phyloP scores from a whole-genome alignment of 257 asterid genomes.

The Avicennia marina region DNA sequence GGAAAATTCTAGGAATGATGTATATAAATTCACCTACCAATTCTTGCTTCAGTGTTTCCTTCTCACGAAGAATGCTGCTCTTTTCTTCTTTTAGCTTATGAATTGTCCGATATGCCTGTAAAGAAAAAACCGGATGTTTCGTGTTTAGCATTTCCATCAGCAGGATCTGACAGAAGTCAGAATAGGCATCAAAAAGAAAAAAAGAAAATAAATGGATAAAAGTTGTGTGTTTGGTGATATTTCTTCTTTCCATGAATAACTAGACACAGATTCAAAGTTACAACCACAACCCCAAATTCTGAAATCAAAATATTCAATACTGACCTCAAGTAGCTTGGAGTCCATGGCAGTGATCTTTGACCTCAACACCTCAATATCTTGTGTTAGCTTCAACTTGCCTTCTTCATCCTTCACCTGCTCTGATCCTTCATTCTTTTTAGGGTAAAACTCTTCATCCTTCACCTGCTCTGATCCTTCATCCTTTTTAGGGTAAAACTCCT shows the following conservation, averaged over 20 bases:
- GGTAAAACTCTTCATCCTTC: conserved; percentile 28
- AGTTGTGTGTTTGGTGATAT: no score
- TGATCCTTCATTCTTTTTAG: conserved; percentile 19
- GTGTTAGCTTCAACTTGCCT: conserved; percentile 29
- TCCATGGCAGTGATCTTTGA: conserved; percentile 48
- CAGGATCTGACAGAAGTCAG: no score
- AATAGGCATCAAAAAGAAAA: no score
- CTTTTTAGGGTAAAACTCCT: conserved; percentile 22
- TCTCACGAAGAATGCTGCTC: conserved; percentile 32
- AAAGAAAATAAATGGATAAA: no score
- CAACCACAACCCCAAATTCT: conserved; percentile 9
- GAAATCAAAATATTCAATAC: conserved; percentile 18
- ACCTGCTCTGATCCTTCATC: conserved; percentile 26
- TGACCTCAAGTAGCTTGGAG: conserved; percentile 62
- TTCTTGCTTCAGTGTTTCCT: conserved; percentile 46
- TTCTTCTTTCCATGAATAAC: no score
- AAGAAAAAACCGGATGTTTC: no score
- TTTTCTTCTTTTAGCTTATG: conserved; percentile 51
- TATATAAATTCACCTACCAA: conserved; percentile 39
- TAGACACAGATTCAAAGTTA: no score
- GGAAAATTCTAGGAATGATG: no score
- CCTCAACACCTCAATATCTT: conserved; percentile 44
- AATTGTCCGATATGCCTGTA: conserved; percentile 58
- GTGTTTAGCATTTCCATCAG: not conserved
- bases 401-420: conserved; percentile 37